phyloP scores from a whole-genome alignment of 257 asterid genomes.

The Nicotiana tabacum region DNA sequence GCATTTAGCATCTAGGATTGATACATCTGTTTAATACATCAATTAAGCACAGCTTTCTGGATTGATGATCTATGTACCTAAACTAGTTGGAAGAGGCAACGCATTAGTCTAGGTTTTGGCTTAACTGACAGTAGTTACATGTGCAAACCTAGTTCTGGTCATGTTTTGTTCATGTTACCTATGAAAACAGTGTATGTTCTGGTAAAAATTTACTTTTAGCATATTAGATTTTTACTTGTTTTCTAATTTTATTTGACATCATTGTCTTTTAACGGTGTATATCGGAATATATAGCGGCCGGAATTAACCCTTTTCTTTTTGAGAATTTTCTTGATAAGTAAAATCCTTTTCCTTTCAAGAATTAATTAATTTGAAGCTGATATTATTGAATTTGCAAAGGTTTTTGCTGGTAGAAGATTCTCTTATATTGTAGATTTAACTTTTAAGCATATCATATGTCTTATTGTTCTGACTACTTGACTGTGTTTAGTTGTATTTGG shows the following conservation, averaged over 20 bases:
- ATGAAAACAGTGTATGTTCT: neutral
- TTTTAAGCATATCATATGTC: neutral
- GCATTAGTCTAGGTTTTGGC: neutral
- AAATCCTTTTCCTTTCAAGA: neutral
- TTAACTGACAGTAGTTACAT: neutral
- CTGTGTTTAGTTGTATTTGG: neutral
- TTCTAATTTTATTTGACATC: constrained; percentile 1
- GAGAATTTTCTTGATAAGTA: neutral
- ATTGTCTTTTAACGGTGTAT: neutral
- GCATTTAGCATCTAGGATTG: neutral
- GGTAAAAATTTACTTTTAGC: neutral
- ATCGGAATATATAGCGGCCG: neutral
- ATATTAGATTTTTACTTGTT: neutral
- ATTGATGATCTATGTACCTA: neutral
- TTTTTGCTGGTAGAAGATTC: neutral
- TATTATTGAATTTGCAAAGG: neutral
- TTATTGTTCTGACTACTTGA: neutral
- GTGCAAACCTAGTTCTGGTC: neutral
- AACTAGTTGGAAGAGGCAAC: constrained; percentile 6
- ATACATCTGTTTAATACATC: neutral
- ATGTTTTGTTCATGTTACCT: neutral
- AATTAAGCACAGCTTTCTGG: neutral
- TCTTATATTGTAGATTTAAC: neutral
- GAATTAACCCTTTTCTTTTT: neutral
- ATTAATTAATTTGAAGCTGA: neutral